These are phyloP conservation scores for Debaryomyces singareniensis DNA, from an alignment of 1,139 yeast genomes.

Conservation along the genomic window DNA sequence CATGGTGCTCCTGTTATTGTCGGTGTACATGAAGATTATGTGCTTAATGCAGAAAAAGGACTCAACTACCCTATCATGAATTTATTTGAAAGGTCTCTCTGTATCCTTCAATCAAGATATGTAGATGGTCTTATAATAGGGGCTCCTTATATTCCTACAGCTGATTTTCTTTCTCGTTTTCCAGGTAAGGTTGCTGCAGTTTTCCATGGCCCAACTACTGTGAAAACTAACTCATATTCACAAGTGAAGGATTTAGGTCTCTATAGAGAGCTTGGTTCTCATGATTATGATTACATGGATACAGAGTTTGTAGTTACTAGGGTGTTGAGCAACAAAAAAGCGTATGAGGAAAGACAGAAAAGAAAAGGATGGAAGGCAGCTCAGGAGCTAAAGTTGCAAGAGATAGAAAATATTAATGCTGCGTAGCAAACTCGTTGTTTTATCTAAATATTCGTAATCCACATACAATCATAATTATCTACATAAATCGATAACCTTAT, in stretches of 20 bases:
- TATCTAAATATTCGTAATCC: too few relatives aligned
- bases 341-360: slow-evolving; percentile 73
- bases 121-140: slow-evolving; percentile 73
- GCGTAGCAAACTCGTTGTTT: not conserved
- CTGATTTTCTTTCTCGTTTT: slow-evolving; percentile 28
- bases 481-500: not conserved
- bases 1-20: slow-evolving; percentile 48
- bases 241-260: slow-evolving; percentile 31
- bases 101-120: slow-evolving; percentile 81
- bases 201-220: slow-evolving; percentile 57
- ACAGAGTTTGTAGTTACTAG: slow-evolving; percentile 64
- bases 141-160: slow-evolving; percentile 54
- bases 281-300: slow-evolving; percentile 53
- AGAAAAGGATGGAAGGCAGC: slow-evolving; percentile 68
- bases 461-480: not conserved
- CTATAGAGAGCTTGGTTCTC: slow-evolving; percentile 42
- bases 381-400: not conserved
- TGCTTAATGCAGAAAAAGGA: slow-evolving; percentile 56
- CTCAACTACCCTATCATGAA: slow-evolving; percentile 82
- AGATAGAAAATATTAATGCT: not conserved
- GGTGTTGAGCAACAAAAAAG: slow-evolving; percentile 56
- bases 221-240: slow-evolving; percentile 37
- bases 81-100: slow-evolving; percentile 73
- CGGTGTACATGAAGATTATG: slow-evolving; percentile 62
- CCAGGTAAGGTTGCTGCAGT: slow-evolving; percentile 41